Conservation (phyloP, 2,329 filamentous ascomycete genomes). For the Calonectria multiphialidica region DNA sequence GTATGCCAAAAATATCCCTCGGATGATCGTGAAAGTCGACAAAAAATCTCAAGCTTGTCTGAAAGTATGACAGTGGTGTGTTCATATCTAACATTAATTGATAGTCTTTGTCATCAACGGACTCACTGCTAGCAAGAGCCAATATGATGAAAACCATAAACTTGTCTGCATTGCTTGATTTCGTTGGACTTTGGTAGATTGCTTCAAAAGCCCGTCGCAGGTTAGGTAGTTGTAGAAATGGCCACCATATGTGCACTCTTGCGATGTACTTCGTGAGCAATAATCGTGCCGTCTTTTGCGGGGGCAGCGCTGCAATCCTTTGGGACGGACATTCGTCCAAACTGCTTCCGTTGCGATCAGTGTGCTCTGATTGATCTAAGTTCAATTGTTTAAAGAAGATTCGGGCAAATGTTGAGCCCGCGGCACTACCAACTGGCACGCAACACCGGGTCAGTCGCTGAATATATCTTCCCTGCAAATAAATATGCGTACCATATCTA, state of each 20-base stretch:
- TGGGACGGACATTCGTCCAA: conserved; percentile 15
- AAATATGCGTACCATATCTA: conserved; percentile 32
- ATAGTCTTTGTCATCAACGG: conserved; percentile 26
- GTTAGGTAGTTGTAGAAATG: conserved; percentile 35
- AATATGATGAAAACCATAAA: conserved; percentile 34
- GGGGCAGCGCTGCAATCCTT: conserved; percentile 33
- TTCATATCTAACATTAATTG: conserved; percentile 38
- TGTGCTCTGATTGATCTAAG: conserved; percentile 3
- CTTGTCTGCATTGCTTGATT: conserved; percentile 28
- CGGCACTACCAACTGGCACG: conserved; percentile 35
- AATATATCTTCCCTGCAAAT: neutral
- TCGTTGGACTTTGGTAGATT: conserved; percentile 29
- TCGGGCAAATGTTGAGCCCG: conserved; percentile 41
- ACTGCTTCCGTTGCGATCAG: neutral
- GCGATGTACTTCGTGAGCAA: conserved; percentile 36
- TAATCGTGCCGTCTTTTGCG: conserved; percentile 28
- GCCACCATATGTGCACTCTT: conserved; percentile 43
- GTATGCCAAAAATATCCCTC: conserved; percentile 33
- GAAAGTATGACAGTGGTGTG: conserved; percentile 34
- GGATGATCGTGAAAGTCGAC: conserved; percentile 31
- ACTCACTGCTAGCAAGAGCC: conserved; percentile 32
- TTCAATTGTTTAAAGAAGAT: conserved; percentile 42
- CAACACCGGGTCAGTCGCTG: neutral
- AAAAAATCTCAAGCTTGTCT: conserved; percentile 38
- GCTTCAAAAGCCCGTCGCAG: conserved; percentile 26